A percentile compares a stretch with the other conserved stretches of the same genome.
phyloP scores from a whole-genome alignment of 2,329 filamentous ascomycete genomes.

The Sclerotinia minor region DNA sequence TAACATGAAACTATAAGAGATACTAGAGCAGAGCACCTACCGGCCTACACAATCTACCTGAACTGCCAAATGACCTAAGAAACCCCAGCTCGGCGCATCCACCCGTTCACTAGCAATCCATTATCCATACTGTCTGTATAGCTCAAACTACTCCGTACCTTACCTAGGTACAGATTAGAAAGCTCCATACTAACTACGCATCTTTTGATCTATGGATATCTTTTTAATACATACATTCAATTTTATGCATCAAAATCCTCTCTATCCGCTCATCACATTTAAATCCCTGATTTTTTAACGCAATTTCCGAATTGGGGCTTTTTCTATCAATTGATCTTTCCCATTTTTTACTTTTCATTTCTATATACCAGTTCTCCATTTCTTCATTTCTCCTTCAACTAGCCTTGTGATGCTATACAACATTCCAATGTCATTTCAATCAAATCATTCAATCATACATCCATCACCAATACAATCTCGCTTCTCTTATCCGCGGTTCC shows the following conservation, averaged over 20 bases:
- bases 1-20: constrained; percentile 3
- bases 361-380: not conserved
- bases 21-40: too few relatives aligned
- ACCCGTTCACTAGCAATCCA: not conserved
- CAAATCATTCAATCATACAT: not conserved
- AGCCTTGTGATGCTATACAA: not conserved
- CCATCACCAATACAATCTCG: constrained; percentile 5
- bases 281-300: not conserved
- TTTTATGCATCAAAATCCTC: not conserved
- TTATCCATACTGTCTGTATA: not conserved
- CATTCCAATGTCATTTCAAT: not conserved
- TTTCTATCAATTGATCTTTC: constrained; percentile 10
- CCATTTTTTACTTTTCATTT: constrained; percentile 2
- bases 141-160: not conserved
- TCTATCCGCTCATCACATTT: not conserved
- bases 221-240: not conserved
- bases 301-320: constrained; percentile 11
- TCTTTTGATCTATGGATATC: not conserved
- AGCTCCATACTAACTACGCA: not conserved
- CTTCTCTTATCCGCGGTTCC: not conserved
- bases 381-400: not conserved
- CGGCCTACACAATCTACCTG: not conserved
- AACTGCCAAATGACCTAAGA: not conserved
- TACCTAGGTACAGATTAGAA: not conserved
- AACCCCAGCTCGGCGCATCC: constrained; percentile 21